Percentiles rank a stretch among this genome's conserved stretches.
phyloP scores from a whole-genome alignment of 2,329 filamentous ascomycete species.

The Penicillium sp. region DNA sequence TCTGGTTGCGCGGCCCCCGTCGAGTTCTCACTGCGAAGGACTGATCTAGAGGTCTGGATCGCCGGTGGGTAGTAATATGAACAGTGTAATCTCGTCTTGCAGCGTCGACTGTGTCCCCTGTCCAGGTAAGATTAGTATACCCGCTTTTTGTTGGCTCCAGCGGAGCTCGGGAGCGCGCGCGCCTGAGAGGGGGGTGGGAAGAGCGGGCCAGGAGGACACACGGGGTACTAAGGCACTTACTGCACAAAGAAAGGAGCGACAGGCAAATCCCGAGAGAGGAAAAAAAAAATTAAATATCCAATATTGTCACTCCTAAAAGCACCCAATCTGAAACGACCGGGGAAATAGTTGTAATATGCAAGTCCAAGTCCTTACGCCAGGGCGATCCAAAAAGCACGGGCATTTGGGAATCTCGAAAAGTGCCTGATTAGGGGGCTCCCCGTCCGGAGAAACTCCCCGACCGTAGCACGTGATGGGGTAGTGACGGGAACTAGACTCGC shows the following conservation, averaged over 20 bases:
- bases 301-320: too few species aligned
- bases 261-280: not conserved
- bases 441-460: constrained; percentile 16
- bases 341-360: constrained; percentile 18
- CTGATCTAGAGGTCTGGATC: too few species aligned
- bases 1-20: too few species aligned
- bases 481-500: too few species aligned
- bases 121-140: constrained; percentile 14
- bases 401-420: constrained; percentile 6
- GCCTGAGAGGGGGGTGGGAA: constrained; percentile 1
- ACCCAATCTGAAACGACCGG: constrained; percentile 7
- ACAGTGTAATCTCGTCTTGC: too few species aligned
- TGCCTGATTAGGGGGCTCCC: constrained; percentile 19
- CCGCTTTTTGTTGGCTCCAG: constrained; percentile 12
- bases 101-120: constrained; percentile 4
- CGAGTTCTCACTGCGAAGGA: too few species aligned
- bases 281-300: not conserved
- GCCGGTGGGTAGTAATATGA: too few species aligned
- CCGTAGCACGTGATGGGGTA: constrained; percentile 12
- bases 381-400: constrained; percentile 22
- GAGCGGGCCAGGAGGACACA: not conserved
- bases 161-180: constrained; percentile 4
- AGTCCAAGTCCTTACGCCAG: constrained; percentile 19
- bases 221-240: constrained; percentile 5
- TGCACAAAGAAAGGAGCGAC: constrained; percentile 13